These are phyloP conservation scores for Nothophaeocryptopus gaeumannii DNA, from an alignment of 2,329 filamentous ascomycete species.

Conservation along the genomic window DNA sequence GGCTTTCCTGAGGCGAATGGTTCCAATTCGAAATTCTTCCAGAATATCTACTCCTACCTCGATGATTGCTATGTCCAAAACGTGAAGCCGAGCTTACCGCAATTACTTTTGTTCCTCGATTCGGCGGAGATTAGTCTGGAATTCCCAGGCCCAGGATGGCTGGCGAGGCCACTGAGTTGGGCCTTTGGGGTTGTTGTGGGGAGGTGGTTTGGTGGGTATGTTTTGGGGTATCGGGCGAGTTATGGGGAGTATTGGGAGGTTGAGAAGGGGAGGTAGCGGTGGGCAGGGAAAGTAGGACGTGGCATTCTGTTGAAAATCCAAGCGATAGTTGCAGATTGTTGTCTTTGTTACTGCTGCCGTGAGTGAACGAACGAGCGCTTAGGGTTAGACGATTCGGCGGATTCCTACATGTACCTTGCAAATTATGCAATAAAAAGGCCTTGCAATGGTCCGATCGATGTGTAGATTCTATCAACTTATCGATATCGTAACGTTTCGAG, in stretches of 20 bases:
- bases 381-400: too few relatives aligned
- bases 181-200: slow-evolving; percentile 29
- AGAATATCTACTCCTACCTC: slow-evolving; percentile 32
- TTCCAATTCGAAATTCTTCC: slow-evolving; percentile 29
- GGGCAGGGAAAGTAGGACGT: too few relatives aligned
- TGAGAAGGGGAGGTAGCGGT: background rate
- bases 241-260: slow-evolving; percentile 25
- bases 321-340: too few relatives aligned
- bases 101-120: slow-evolving; percentile 30
- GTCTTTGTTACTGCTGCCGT: too few relatives aligned
- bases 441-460: too few relatives aligned
- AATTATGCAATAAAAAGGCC: too few relatives aligned
- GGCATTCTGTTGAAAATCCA: too few relatives aligned
- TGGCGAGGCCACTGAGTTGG: slow-evolving; percentile 26
- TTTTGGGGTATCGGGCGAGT: slow-evolving; percentile 21
- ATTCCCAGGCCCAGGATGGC: slow-evolving; percentile 27
- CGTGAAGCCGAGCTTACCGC: slow-evolving; percentile 25
- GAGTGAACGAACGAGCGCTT: too few relatives aligned
- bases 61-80: slow-evolving; percentile 30
- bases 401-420: too few relatives aligned
- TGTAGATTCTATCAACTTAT: too few relatives aligned
- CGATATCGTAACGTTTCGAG: too few relatives aligned
- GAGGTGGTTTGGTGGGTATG: slow-evolving; percentile 23
- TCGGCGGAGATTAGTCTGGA: slow-evolving; percentile 31
- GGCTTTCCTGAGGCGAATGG: slow-evolving; percentile 21